A percentile compares a stretch with the other conserved stretches of the same genome.
These are phyloP conservation scores for Sclerotinia nivalis DNA, from an alignment of 2,329 filamentous ascomycete genomes.

Conservation along the genomic window DNA sequence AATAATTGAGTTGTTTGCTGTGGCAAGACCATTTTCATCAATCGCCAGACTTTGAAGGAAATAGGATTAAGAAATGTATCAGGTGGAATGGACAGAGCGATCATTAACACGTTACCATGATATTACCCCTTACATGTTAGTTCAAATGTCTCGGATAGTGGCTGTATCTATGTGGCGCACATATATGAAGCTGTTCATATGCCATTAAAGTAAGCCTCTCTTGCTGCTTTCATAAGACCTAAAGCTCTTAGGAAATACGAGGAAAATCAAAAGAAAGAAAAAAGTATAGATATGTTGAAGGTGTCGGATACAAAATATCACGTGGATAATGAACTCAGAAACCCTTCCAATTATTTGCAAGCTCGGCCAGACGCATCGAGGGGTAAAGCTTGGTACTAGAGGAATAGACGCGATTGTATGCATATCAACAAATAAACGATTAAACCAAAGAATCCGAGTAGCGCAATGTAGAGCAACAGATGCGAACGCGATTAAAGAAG, in stretches of 20 bases:
- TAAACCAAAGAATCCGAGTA: neutral
- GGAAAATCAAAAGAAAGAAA: neutral
- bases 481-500: neutral
- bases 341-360: neutral
- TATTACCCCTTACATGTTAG: constrained; percentile 3
- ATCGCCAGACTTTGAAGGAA: neutral
- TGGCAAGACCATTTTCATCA: constrained; percentile 7
- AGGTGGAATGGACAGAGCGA: constrained; percentile 1
- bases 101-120: neutral
- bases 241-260: neutral
- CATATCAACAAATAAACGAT: neutral
- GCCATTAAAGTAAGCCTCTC: neutral
- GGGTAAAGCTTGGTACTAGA: neutral
- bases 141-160: neutral
- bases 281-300: neutral
- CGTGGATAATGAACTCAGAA: neutral
- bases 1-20: neutral
- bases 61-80: neutral
- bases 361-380: neutral
- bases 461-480: neutral
- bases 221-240: too few species aligned
- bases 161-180: constrained; percentile 1
- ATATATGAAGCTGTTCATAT: constrained; percentile 3
- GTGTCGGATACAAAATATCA: neutral
- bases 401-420: neutral